Conservation (phyloP, 148 eudicot genomes). For the Nepenthes gracilis region DNA sequence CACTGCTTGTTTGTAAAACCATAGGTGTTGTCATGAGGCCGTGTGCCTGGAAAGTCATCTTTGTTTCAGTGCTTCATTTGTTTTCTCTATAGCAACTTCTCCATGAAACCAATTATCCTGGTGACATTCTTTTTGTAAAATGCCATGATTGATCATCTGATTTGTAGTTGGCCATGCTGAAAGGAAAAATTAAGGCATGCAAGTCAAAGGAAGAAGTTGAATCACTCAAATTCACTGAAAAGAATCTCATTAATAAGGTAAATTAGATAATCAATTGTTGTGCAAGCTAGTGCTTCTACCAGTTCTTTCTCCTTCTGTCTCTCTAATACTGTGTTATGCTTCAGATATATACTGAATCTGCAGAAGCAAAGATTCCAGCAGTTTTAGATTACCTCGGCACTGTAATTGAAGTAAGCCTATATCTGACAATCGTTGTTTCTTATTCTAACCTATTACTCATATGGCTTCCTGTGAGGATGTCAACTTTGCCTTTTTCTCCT, state of each 20-base stretch:
- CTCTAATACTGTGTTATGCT: slow-evolving; percentile 7
- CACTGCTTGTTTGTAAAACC: no score
- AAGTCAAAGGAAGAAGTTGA: slow-evolving; percentile 67
- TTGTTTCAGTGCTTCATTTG: no score
- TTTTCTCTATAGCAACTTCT: no score
- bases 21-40: no score
- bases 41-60: no score
- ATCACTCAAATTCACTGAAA: slow-evolving; percentile 63
- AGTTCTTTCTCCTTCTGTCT: neutral
- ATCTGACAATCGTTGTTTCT: no score
- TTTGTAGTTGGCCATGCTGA: slow-evolving; percentile 62
- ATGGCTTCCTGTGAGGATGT: no score
- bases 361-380: slow-evolving; percentile 91
- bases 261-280: neutral
- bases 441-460: no score
- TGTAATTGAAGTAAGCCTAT: slow-evolving; percentile 53
- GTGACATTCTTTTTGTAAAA: no score
- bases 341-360: slow-evolving; percentile 93
- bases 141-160: neutral
- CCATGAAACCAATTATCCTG: no score
- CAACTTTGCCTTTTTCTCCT: no score
- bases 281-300: neutral
- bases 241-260: slow-evolving; percentile 87
- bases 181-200: slow-evolving; percentile 52
- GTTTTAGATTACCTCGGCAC: slow-evolving; percentile 87